A percentile compares a stretch with the other conserved stretches of the same genome.
Evolutionary conservation across 2,329 filamentous ascomycete genomes (phyloP).

Genomic region (Elsinoe batatas): DNA sequence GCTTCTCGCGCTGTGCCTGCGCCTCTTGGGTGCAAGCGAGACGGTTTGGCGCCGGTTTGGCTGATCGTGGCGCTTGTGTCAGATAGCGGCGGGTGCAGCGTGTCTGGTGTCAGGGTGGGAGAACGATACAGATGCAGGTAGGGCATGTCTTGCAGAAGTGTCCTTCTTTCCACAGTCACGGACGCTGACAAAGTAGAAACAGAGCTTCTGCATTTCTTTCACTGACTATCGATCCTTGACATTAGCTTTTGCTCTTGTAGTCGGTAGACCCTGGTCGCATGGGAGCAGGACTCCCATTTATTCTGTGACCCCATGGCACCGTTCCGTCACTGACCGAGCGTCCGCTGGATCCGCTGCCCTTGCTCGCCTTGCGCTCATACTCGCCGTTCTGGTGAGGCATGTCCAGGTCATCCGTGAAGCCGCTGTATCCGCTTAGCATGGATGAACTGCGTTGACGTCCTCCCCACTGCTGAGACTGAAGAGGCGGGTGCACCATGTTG

Average conservation of each 20-base stretch:
- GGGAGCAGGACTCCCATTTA: conserved; percentile 4
- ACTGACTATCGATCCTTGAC: conserved; percentile 5
- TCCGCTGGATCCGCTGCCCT: conserved; percentile 13
- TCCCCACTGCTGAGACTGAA: conserved; percentile 15
- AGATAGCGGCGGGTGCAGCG: neutral
- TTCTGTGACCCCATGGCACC: conserved; percentile 13
- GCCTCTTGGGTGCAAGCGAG: neutral
- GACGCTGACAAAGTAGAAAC: neutral
- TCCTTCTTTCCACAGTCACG: neutral
- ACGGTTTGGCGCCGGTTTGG: conserved; percentile 4
- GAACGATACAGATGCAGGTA: neutral
- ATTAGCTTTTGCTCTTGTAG: conserved; percentile 7
- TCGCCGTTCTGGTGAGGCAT: conserved; percentile 13
- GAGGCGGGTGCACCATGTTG: conserved; percentile 4
- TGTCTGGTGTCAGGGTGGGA: conserved; percentile 3
- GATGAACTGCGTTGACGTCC: conserved; percentile 40
- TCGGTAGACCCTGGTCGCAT: conserved; percentile 10
- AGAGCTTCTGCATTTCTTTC: conserved; percentile 8
- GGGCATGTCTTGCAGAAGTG: neutral
- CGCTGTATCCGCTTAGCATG: conserved; percentile 43
- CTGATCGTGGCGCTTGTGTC: neutral
- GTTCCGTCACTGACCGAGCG: conserved; percentile 10
- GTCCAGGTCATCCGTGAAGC: conserved; percentile 36
- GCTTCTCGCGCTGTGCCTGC: neutral
- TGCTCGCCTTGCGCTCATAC: conserved; percentile 15